Percentiles rank a stretch among this genome's conserved stretches.
phyloP scores from a whole-genome alignment of 2,329 filamentous ascomycete species.

The Pezicula neosporulosa region DNA sequence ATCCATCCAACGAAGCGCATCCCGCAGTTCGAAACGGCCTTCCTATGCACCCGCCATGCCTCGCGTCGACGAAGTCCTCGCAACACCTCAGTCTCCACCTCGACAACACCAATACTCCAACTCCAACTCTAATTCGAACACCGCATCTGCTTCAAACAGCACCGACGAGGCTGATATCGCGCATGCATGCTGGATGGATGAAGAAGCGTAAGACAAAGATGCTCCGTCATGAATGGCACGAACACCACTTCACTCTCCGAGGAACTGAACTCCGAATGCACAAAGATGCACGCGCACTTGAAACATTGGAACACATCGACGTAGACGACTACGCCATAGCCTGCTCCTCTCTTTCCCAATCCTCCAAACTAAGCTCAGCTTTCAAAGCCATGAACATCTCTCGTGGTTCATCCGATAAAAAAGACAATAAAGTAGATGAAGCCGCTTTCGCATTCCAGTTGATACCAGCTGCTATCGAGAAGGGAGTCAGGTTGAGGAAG shows the following conservation, averaged over 20 bases:
- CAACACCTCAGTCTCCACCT: constrained; percentile 17
- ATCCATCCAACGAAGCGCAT: constrained; percentile 21
- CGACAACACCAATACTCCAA: constrained; percentile 16
- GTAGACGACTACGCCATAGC: constrained; percentile 87
- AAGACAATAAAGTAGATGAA: constrained; percentile 39
- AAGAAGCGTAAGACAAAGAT: constrained; percentile 89
- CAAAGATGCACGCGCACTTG: constrained; percentile 50
- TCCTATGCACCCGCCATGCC: constrained; percentile 63
- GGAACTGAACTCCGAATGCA: constrained; percentile 75
- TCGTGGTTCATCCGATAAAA: constrained; percentile 44
- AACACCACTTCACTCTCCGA: constrained; percentile 84
- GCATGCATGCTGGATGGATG: constrained; percentile 83
- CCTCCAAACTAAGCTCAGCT: constrained; percentile 78
- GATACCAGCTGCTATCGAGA: constrained; percentile 53
- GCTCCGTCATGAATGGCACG: constrained; percentile 90
- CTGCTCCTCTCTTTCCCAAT: constrained; percentile 70
- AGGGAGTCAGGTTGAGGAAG: constrained; percentile 44
- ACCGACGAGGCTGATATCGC: constrained; percentile 47
- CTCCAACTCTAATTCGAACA: constrained; percentile 19
- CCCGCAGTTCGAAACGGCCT: constrained; percentile 59
- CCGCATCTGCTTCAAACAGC: constrained; percentile 15
- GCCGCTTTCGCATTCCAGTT: constrained; percentile 83
- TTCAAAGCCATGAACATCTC: constrained; percentile 75
- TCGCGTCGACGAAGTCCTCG: constrained; percentile 61
- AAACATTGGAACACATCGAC: constrained; percentile 74